Evolutionary conservation across 2,329 filamentous ascomycete species (phyloP), one percentile per base, ranked within the genome.

Genomic region (Shiraia sp.): DNA sequence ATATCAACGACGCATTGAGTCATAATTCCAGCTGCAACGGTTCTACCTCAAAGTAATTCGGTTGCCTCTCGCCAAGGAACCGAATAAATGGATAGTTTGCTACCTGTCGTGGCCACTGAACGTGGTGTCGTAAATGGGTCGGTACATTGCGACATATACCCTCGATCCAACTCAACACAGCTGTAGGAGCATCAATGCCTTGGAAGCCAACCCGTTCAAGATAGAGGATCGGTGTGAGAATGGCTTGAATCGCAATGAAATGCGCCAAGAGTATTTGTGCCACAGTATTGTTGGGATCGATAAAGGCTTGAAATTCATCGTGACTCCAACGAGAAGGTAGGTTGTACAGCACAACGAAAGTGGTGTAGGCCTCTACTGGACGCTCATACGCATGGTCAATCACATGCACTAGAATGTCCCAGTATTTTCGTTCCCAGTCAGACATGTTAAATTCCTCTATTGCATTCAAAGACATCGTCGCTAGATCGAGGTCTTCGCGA

Each of bases 201-300:
- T 63, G 51, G 24, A 68, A 67, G 3, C 63, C 65, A 0, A 64
- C 57, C 27, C 65, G 48, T 32, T 67, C 64, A 2, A 66, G 53
- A 6, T 61, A 59, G 24, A 69, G 36, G 5, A 76, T 69, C 0
- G 73, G 73, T 4, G 66, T 65, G 42, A 78, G 64, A 5, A 77
- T 58, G 1, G 73, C 61, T 36, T 77, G 72, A 0, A 76, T 51
- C 1, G 72, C 68, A n/a, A 78, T 66, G 50, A 75, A 77, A 49
- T 77, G 74, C 6, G 71, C 64, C 4, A 77, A 64, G 4, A 78
- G 55, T 3, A 77, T 68, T 19, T 72, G 72, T 1, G 72, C 65
- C 3, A 72, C 48, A 31, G 55, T 55, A 37, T 78, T 77, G 27
- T 58, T 54, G 0, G 71, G 63, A 29, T 72, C 62, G 42, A 76